phyloP scores from a whole-genome alignment of 768 basidiomycete species.

The Serendipita sp. region DNA sequence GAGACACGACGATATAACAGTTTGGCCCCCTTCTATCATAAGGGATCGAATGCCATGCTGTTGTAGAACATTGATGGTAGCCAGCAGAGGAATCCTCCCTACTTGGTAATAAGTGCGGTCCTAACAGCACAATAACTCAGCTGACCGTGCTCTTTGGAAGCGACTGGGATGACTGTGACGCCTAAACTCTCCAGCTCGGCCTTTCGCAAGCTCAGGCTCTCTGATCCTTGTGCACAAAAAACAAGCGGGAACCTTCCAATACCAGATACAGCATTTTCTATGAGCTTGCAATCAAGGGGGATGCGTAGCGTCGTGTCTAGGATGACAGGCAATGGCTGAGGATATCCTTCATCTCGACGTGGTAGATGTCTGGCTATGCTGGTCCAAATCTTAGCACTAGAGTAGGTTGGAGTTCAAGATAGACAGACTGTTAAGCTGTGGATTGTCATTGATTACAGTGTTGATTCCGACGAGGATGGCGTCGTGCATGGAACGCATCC shows the following conservation, averaged over 20 bases:
- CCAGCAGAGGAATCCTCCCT: conserved; percentile 29
- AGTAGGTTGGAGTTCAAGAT: conserved; percentile 19
- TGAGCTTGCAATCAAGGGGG: conserved; percentile 45
- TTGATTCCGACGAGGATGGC: conserved; percentile 83
- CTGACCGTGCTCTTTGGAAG: conserved; percentile 23
- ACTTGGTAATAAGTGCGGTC: conserved; percentile 7
- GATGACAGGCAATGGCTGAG: conserved; percentile 63
- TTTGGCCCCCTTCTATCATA: conserved; percentile 94
- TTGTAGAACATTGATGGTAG: conserved; percentile 36
- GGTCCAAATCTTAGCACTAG: conserved; percentile 3
- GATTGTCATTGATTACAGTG: conserved; percentile 81
- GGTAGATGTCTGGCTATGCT: conserved; percentile 15
- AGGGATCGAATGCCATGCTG: conserved; percentile 46
- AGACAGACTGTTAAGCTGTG: conserved; percentile 73
- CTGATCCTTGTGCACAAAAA: conserved; percentile 27
- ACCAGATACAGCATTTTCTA: conserved; percentile 43
- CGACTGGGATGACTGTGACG: conserved; percentile 41
- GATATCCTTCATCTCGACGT: conserved; percentile 9
- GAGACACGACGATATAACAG: conserved; percentile 62
- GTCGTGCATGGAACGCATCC: conserved; percentile 86
- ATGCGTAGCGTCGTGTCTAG: conserved; percentile 64
- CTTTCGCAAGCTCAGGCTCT: conserved; percentile 22
- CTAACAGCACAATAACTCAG: not conserved
- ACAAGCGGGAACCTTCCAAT: conserved; percentile 59
- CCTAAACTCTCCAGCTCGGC: conserved; percentile 43